Conservation (phyloP, 192 early-diverging fungal species). For the Backusella psychrophila region DNA sequence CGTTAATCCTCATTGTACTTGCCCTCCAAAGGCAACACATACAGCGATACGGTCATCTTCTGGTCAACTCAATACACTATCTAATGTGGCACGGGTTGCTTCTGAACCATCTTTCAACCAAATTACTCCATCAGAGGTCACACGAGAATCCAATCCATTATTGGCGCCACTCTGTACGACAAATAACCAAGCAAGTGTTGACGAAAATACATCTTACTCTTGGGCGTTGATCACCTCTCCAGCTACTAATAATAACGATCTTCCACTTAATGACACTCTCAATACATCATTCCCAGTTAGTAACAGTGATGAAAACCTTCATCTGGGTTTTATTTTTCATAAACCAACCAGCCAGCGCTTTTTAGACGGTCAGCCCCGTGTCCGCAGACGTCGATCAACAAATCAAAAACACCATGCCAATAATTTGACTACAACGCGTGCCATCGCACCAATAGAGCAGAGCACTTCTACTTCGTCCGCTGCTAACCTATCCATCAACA, state of each 20-base stretch:
- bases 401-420: slow-evolving; percentile 4
- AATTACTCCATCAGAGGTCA: not conserved
- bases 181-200: not conserved
- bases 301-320: not conserved
- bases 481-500: not conserved
- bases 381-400: not conserved
- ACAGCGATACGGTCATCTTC: not conserved
- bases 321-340: slow-evolving; percentile 9
- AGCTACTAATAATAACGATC: not conserved
- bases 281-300: not conserved
- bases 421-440: not conserved
- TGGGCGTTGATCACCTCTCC: slow-evolving; percentile 17
- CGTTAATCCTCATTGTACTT: slow-evolving; percentile 1
- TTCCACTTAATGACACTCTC: not conserved
- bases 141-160: not conserved
- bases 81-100: not conserved
- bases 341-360: slow-evolving; percentile 5
- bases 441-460: slow-evolving; percentile 1
- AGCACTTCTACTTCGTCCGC: not conserved
- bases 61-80: not conserved
- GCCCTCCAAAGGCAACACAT: not conserved
- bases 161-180: slow-evolving; percentile 12
- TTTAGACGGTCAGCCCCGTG: slow-evolving; percentile 11
- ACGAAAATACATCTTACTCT: slow-evolving; percentile 5
- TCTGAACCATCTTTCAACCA: not conserved